Evolutionary conservation across 2,329 filamentous ascomycete species (phyloP), one percentile per base, ranked within the genome.

Genomic region (Hypoxylon sp.): DNA sequence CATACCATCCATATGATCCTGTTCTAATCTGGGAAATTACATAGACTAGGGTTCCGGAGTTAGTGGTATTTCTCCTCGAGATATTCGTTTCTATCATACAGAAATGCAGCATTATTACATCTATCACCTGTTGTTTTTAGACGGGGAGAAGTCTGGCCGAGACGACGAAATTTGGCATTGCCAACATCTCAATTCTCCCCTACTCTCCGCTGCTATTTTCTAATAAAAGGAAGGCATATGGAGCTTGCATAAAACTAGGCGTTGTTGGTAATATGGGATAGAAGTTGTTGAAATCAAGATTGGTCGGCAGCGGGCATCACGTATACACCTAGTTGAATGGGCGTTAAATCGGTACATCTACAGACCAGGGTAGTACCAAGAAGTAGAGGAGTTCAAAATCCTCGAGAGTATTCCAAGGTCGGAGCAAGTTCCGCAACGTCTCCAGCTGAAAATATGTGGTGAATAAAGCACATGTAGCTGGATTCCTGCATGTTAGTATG

Each of bases 41-140:
- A 78, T 78, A 78, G 77, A 78, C 59, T 70, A 74, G 72, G 74
- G 64, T 72, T 68, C 73, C 65, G 77, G 77, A 76, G 77, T 78
- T 77, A 50, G 65, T 64, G 70, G 73, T 70, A 70, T 70, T 62
- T 61, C 59, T 69, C 63, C 47, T 68, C 58, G 71, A 71, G 63
- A 70, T 68, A 67, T 64, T 63, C 53, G 54, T 65, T 65, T 65
- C 47, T 42, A 67, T 67, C 65, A 51, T 55, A 39, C 50, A 29
- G 68, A 64, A 69, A 69, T 58, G 33, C 60, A 44, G 65, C 65
- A 69, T 69, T 53, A 57, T 63, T 55, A 55, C 65, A 61, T 61
- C 65, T 56, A 58, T 64, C 48, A 51, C 59, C 46, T 26, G 19
- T 65, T 68, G 53, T 59, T 65, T 42, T 55, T 63, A 58, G 53